A percentile compares a stretch with the other conserved stretches of the same genome.
phyloP scores from a whole-genome alignment of 768 basidiomycete genomes.

The Boletus sp. region DNA sequence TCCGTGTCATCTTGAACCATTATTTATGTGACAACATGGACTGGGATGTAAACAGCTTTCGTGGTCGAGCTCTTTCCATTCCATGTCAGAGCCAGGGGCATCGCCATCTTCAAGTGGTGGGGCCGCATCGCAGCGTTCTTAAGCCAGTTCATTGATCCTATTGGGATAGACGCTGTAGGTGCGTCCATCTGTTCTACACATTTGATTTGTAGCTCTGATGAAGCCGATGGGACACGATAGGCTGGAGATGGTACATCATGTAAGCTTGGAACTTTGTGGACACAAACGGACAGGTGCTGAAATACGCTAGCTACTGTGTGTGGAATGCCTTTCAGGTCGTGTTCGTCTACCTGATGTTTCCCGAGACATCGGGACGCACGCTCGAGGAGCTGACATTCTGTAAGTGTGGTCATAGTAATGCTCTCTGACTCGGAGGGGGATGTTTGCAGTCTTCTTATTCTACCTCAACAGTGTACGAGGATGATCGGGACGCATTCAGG shows the following conservation, averaged over 20 bases:
- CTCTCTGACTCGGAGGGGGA: too few relatives aligned
- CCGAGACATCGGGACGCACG: too few relatives aligned
- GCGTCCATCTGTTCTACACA: neutral
- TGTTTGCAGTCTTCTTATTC: too few relatives aligned
- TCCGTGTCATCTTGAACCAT: too few relatives aligned
- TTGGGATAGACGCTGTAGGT: conserved; percentile 4
- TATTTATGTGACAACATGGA: neutral
- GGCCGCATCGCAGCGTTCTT: conserved; percentile 35
- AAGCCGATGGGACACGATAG: neutral
- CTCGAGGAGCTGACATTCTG: too few relatives aligned
- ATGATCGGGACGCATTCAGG: too few relatives aligned
- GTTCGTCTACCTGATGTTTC: too few relatives aligned
- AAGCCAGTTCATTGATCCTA: conserved; percentile 6
- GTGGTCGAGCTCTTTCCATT: conserved; percentile 64
- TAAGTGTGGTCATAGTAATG: too few relatives aligned
- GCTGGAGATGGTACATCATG: conserved; percentile 11
- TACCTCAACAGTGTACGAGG: too few relatives aligned
- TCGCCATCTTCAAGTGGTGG: conserved; percentile 60
- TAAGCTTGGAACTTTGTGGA: neutral
- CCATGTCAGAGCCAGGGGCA: conserved; percentile 57
- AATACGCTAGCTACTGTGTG: conserved; percentile 6
- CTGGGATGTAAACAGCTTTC: conserved; percentile 40
- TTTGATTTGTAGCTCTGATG: neutral
- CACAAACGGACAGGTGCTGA: neutral
- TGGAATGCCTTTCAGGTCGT: conserved; percentile 17